Conservation (phyloP, 371 early-diverging fungal genomes). For the Batrachochytrium dendrobatidis region DNA sequence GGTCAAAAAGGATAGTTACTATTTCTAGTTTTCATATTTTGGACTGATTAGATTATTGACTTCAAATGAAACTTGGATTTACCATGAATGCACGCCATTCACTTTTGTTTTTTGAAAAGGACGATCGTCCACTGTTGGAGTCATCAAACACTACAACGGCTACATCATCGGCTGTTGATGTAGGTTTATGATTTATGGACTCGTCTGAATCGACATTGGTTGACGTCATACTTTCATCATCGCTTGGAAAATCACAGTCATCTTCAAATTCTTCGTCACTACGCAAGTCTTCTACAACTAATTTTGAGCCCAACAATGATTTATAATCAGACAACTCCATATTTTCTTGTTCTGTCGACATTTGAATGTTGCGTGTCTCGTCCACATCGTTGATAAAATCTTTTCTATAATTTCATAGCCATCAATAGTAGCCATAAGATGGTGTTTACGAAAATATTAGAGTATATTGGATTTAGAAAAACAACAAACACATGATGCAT, state of each 20-base stretch:
- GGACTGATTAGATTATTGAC: background rate
- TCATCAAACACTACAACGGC: constrained; percentile 25
- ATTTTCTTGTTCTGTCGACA: background rate
- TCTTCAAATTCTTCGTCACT: constrained; percentile 10
- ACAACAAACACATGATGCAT: no score
- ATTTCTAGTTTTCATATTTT: background rate
- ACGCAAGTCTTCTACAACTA: constrained; percentile 1
- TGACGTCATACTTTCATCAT: background rate
- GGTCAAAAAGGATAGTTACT: constrained; percentile 5
- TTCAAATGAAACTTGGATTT: background rate
- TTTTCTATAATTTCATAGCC: background rate
- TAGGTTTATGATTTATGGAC: constrained; percentile 8
- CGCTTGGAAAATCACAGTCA: background rate
- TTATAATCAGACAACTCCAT: background rate
- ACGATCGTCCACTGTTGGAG: constrained; percentile 2
- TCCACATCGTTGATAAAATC: background rate
- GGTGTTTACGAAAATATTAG: no score
- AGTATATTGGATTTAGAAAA: no score
- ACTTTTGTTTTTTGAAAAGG: constrained; percentile 1
- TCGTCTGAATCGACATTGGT: background rate
- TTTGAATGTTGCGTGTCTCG: background rate
- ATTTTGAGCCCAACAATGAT: background rate
- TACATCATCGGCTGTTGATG: background rate
- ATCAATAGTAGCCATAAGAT: background rate
- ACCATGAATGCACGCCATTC: constrained; percentile 28